Evolutionary conservation across 306 rosid genomes (phyloP), one percentile per base, ranked within the genome.

Genomic region (Sphenostylis stenocarpa): DNA sequence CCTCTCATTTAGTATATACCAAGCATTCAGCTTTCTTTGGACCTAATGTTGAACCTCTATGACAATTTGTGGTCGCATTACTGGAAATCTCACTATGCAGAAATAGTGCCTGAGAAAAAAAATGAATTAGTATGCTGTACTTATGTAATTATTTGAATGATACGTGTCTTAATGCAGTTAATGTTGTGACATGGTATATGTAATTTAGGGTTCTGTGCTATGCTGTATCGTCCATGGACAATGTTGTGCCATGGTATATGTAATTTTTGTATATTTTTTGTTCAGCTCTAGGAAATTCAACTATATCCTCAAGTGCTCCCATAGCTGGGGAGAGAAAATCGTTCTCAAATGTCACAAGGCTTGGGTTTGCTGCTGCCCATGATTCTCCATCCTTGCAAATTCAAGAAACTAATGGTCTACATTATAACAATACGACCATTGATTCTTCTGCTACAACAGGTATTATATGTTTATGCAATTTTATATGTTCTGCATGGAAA

Each of bases 341-440:
- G 63, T 95, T 95, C 74, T 95, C 97, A 13, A 95, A 73, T 56
- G 98, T 95, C 63, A 90, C 98, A 1, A 87, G 77, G 84, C 93
- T 92, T 64, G 98, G 98, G 71, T 95, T 92, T 76, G 97, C 97
- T 62, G 97, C 98, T 28, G 97, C 55, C n/a, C 97, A 95, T 62
- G 97, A 92, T 82, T 92, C 96, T 79, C 97, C 97, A 20, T 69
- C 91, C 81, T 79, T 95, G 73, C 92, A 85, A 81, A 75, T 81
- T 45, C 97, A 87, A 83, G 97, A 88, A 72, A 82, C 82, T 23
- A 84, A 70, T 75, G 73, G 85, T 64, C 53, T 26, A 55, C 75
- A 72, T 26, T 69, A 56, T 36, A 80, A 67, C 60, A 77, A 73
- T 65, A 69, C 26, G 19, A 66, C 41, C 15, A 51, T 75, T 21